Conservation (phyloP, 1,139 yeast genomes). For the Candida pseudoviswanathii region DNA sequence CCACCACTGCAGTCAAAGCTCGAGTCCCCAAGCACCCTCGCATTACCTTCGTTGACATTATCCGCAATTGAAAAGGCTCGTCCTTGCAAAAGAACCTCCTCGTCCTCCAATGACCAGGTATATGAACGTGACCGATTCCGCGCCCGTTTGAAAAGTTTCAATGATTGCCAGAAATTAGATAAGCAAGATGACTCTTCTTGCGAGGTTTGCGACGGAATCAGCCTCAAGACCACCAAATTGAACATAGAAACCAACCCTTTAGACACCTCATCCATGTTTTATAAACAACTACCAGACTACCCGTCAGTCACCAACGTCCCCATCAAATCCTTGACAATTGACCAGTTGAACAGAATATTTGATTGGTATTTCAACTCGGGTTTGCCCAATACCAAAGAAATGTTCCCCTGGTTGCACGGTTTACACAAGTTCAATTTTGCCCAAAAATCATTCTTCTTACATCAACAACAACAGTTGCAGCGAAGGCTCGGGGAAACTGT, state of each 20-base stretch:
- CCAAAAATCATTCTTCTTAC: slow-evolving; percentile 45
- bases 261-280: slow-evolving; percentile 25
- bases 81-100: slow-evolving; percentile 39
- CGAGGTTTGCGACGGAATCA: slow-evolving; percentile 42
- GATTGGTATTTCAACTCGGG: slow-evolving; percentile 52
- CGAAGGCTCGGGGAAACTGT: slow-evolving; percentile 7
- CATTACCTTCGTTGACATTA: background rate
- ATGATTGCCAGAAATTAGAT: slow-evolving; percentile 17
- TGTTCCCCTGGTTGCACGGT: slow-evolving; percentile 95
- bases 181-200: slow-evolving; percentile 19
- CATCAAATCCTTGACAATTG: slow-evolving; percentile 27
- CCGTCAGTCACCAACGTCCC: slow-evolving; percentile 1
- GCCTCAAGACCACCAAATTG: slow-evolving; percentile 41
- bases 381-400: slow-evolving; percentile 64
- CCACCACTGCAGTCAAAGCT: background rate
- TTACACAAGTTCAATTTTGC: slow-evolving; percentile 54
- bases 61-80: slow-evolving; percentile 4
- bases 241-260: slow-evolving; percentile 30
- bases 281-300: slow-evolving; percentile 11
- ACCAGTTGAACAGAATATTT: slow-evolving; percentile 38
- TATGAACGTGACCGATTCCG: slow-evolving; percentile 49
- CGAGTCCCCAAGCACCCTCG: background rate
- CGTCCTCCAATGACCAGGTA: slow-evolving; percentile 43
- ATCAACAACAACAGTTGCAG: slow-evolving; percentile 26
- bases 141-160: slow-evolving; percentile 42